These are phyloP conservation scores for Ascochyta fabae DNA, from an alignment of 2,329 filamentous ascomycete genomes.

Conservation along the genomic window DNA sequence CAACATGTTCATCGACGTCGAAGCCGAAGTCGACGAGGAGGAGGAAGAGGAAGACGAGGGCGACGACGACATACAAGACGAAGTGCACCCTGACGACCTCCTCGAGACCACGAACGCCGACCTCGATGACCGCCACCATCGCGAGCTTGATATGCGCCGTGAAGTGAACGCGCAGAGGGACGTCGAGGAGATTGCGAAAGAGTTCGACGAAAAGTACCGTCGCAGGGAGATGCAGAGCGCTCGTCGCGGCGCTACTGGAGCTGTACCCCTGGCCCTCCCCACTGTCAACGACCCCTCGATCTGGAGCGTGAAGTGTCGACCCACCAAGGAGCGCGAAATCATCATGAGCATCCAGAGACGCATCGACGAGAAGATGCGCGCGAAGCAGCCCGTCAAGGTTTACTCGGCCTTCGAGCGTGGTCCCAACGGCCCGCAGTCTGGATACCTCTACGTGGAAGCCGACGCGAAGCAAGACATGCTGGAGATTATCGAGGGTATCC, in stretches of 20 bases:
- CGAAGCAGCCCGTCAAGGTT: constrained; percentile 81
- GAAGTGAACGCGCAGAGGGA: constrained; percentile 88
- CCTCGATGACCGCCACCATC: constrained; percentile 88
- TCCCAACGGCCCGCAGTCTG: constrained; percentile 76
- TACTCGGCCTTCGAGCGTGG: constrained; percentile 92
- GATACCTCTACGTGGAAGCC: constrained; percentile 94
- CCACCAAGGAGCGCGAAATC: constrained; percentile 93
- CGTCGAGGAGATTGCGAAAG: constrained; percentile 87
- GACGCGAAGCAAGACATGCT: constrained; percentile 85
- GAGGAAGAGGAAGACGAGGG: constrained; percentile 83
- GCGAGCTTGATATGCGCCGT: constrained; percentile 90
- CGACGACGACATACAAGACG: constrained; percentile 83
- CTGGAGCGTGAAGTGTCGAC: constrained; percentile 91
- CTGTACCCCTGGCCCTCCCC: constrained; percentile 72
- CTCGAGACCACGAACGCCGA: constrained; percentile 78
- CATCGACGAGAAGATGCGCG: constrained; percentile 78
- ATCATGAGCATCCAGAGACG: constrained; percentile 88
- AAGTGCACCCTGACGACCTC: constrained; percentile 89
- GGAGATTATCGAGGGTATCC: constrained; percentile 79
- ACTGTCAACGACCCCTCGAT: constrained; percentile 96
- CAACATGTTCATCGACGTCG: constrained; percentile 93
- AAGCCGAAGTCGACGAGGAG: constrained; percentile 95
- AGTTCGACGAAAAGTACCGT: constrained; percentile 84
- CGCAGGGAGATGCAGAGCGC: constrained; percentile 59
- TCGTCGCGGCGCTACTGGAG: constrained; percentile 39